Evolutionary conservation across 805 yeast genomes (phyloP).

Genomic region (Hanseniaspora lindneri): DNA sequence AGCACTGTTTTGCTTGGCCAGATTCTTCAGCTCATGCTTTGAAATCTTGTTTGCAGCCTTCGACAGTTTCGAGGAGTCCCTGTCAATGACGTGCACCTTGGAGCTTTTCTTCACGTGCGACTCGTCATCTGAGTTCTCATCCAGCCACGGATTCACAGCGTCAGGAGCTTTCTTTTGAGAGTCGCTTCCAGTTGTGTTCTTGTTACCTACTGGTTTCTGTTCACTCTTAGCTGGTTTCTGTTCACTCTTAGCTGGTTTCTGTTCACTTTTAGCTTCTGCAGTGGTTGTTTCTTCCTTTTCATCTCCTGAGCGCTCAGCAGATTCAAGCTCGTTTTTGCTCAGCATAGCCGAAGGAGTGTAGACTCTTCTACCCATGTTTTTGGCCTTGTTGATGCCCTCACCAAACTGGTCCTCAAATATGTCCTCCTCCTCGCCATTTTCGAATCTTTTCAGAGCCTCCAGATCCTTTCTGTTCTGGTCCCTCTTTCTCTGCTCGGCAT

Average conservation of each 20-base stretch:
- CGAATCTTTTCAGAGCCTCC: constrained; percentile 40
- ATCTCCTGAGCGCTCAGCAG: constrained; percentile 29
- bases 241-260: background rate
- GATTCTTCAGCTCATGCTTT: constrained; percentile 21
- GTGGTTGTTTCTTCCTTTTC: constrained; percentile 12
- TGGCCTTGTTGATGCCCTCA: constrained; percentile 36
- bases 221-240: background rate
- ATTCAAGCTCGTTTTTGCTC: constrained; percentile 34
- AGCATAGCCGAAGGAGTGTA: constrained; percentile 46
- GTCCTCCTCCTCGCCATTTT: constrained; percentile 32
- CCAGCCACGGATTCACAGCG: constrained; percentile 43
- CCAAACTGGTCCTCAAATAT: constrained; percentile 28
- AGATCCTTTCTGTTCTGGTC: constrained; percentile 46
- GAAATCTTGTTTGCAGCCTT: constrained; percentile 39
- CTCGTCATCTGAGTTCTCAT: constrained; percentile 26
- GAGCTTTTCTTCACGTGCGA: constrained; percentile 30
- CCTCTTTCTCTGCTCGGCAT: constrained; percentile 63
- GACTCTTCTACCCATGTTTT: constrained; percentile 69
- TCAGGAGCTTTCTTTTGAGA: constrained; percentile 10
- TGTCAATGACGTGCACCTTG: constrained; percentile 38
- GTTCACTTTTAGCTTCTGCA: constrained; percentile 10
- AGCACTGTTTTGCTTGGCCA: constrained; percentile 29
- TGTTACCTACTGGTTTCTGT: constrained; percentile 8
- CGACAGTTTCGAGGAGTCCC: constrained; percentile 38
- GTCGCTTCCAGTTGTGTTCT: constrained; percentile 9